phyloP scores from a whole-genome alignment of 805 yeast species.

The Sungouiozyma ichnusensis region DNA sequence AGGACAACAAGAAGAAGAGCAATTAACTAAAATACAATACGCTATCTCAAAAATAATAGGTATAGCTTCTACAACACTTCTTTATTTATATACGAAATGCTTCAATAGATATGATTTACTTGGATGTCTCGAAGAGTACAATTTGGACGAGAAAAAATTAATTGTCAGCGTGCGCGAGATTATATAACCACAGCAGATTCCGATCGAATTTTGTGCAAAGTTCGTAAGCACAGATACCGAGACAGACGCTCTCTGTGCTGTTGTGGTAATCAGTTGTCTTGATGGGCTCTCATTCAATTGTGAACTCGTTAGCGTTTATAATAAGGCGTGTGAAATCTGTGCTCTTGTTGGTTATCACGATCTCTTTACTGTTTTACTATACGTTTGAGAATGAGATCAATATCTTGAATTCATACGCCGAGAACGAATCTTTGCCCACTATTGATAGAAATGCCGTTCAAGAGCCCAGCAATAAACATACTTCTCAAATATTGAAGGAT shows the following conservation, averaged over 20 bases:
- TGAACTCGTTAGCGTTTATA: constrained; percentile 8
- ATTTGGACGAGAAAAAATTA: too few relatives aligned
- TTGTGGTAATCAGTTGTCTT: neutral
- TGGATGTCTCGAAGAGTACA: too few relatives aligned
- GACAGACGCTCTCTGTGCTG: too few relatives aligned
- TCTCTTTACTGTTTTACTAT: constrained; percentile 26
- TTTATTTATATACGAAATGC: neutral
- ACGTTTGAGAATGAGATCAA: constrained; percentile 29
- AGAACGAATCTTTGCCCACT: constrained; percentile 27
- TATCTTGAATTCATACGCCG: constrained; percentile 28
- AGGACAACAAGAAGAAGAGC: constrained; percentile 2
- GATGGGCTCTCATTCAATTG: neutral
- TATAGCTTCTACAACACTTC: too few relatives aligned
- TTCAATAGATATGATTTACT: constrained; percentile 1
- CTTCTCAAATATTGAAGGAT: constrained; percentile 11
- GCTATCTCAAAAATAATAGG: neutral
- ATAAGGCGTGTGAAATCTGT: constrained; percentile 21
- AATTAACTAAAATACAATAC: neutral
- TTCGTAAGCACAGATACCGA: too few relatives aligned
- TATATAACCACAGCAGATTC: too few relatives aligned
- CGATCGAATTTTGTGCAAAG: too few relatives aligned
- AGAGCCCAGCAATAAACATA: neutral
- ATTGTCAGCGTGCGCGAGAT: too few relatives aligned
- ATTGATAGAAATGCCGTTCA: constrained; percentile 3
- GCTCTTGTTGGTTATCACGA: constrained; percentile 20